Evolutionary conservation across 306 rosid genomes (phyloP).

Genomic region (Cucurbita moschata): DNA sequence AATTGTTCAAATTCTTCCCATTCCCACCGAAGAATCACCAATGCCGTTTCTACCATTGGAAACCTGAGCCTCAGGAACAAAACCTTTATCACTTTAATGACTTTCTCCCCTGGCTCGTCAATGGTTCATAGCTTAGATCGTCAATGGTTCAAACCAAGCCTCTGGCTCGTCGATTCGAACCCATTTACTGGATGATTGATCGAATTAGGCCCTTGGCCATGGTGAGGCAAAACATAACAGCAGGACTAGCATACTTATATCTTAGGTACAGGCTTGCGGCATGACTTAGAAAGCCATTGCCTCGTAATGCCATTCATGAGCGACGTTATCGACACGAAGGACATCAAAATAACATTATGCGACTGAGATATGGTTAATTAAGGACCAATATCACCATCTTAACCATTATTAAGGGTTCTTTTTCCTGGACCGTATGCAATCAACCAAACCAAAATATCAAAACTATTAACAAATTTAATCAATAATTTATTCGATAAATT

Average conservation of each 20-base stretch:
- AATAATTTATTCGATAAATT: not conserved
- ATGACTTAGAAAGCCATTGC: constrained; percentile 70
- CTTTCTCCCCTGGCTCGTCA: constrained; percentile 34
- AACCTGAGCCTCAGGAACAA: constrained; percentile 75
- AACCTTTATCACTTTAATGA: constrained; percentile 57
- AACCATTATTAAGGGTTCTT: too few species aligned
- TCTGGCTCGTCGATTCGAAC: constrained; percentile 42
- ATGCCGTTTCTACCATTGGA: constrained; percentile 53
- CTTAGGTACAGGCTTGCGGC: constrained; percentile 79
- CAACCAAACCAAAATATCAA: not conserved
- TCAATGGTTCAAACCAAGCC: not conserved
- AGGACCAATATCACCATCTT: constrained; percentile 24
- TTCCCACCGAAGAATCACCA: constrained; percentile 50
- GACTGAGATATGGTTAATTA: constrained; percentile 63
- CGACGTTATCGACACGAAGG: constrained; percentile 81
- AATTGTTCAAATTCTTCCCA: constrained; percentile 48
- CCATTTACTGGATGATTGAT: constrained; percentile 72
- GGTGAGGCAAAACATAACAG: not conserved
- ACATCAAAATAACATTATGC: constrained; percentile 63
- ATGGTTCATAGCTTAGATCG: constrained; percentile 26
- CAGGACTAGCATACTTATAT: constrained; percentile 38
- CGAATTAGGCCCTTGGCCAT: constrained; percentile 16
- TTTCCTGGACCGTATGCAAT: not conserved
- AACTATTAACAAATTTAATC: not conserved
- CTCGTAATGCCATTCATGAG: constrained; percentile 48